Evolutionary conservation across 257 asterid species (phyloP), one percentile per base, ranked within the genome.

Genomic region (Solanum dulcamara): DNA sequence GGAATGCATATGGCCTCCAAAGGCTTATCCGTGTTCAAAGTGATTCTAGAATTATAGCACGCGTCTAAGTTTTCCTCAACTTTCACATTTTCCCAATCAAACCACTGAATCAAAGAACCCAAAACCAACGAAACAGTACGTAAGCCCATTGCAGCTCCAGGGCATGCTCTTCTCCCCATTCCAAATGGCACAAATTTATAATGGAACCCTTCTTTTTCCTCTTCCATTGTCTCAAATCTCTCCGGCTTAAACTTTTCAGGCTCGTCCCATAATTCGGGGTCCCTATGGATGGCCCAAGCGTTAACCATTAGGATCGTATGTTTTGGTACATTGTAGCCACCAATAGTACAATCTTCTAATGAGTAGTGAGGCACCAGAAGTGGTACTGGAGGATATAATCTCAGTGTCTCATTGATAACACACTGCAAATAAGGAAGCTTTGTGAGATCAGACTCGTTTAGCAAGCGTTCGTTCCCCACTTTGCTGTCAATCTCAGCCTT

Each of bases 111-210:
- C 33, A 91, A 84, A 5, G 89, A 87, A 17, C 92, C 97, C 82
- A 93, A 35, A 0, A 89, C 93, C 89, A 93, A 71, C 0, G 91
- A 83, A 20, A 87, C 89, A 15, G 85, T 86, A 53, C 93, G 83
- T 60, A 90, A 17, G 1, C 89, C 95, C 92, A 93, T 83, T 7
- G 51, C 85, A 13, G 87, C 84, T 40, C 94, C 97, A 7, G 97
- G 91, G 48, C 95, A 93, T 0, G 93, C 91, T 85, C 97, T 87
- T 57, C 97, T 89, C 17, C 97, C 97, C 67, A 85, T 57, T 38
- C 94, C 95, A 57, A 93, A 93, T 1, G 97, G 92, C 53, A 93
- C 68, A 33, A 90, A 92, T 38, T 86, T 84, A 37, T 68, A 84
- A 55, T 33, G 88, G 37, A 64, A 79, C 13, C 89, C 91, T 79